Base-by-base conservation (phyloP, 805 yeast species). In the Metschnikowia vanudenii region DNA sequence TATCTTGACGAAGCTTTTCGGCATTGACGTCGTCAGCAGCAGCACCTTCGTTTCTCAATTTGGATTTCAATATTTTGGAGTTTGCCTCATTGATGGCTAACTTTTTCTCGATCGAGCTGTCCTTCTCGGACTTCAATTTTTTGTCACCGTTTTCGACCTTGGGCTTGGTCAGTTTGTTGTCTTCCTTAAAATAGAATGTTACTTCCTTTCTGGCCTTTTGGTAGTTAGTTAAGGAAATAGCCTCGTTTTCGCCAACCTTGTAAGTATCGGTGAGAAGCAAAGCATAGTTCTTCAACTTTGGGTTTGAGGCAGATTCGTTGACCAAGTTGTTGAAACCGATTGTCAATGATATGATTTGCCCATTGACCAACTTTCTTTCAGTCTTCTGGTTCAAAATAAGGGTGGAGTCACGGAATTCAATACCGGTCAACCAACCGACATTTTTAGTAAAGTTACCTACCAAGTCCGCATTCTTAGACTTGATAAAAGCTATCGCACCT, bases 341-440 rank as follows among this genome's bases (percentile, higher is more conserved):
- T 2, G 88, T 81, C 47, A 92, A 67, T 37, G 88, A 81, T 44
- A 89, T 76, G 17, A 88, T 82, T 56, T 88, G 83, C 35, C 91
- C 92, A 49, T 82, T 85, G 48, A 76, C 76, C 41, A 92, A 69
- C 18, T 63, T 68, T 54, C 92, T 75, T 33, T 84, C 86, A 63
- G 81, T 85, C 58, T 87, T 90, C 20, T 79, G 75, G 59, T 85
- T 87, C 44, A 92, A 70, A 14, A 89, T 74, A 53, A 87, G 80
- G 2, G 84, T 71, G 0, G 91, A 76, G 64, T 90, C 97, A 66
- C 96, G 79, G 60, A 88, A 88, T 59, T 89, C 97, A 51, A 92
- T 77, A 49, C 98, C 98, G 46, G 88, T 84, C 47, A 88, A 73
- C 79, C 94, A 88, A 43, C 98, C 98, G 52, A 84, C 78, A 58